Conservation (phyloP, 805 yeast species). For the Maudiozyma barnettii region DNA sequence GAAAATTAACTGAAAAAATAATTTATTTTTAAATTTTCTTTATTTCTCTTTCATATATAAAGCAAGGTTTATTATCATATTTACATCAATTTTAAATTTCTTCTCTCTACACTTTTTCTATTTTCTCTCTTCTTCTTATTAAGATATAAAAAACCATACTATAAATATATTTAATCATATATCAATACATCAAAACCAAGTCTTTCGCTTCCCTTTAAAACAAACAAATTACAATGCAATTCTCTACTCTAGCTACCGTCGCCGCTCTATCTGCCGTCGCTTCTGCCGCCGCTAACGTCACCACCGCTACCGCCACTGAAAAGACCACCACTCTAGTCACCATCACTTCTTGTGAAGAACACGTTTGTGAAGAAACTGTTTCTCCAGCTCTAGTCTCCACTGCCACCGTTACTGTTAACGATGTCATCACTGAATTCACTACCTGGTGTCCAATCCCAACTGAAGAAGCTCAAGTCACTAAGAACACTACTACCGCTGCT, state of each 20-base stretch:
- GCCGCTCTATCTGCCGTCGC: slow-evolving; percentile 28
- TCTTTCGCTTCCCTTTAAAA: slow-evolving; percentile 20
- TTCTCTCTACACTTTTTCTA: neutral
- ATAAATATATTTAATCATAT: slow-evolving; percentile 1
- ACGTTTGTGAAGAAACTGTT: slow-evolving; percentile 26
- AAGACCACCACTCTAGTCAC: slow-evolving; percentile 30
- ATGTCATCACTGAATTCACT: slow-evolving; percentile 31
- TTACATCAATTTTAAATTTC: neutral
- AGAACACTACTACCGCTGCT: neutral
- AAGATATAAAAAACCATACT: neutral
- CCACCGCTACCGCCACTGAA: slow-evolving; percentile 18
- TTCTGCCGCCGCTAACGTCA: slow-evolving; percentile 11
- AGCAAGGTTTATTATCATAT: neutral
- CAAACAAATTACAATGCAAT: slow-evolving; percentile 27
- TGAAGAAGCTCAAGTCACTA: slow-evolving; percentile 2
- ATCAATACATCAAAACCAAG: slow-evolving; percentile 11
- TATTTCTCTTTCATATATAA: neutral
- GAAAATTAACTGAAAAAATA: neutral
- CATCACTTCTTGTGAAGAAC: slow-evolving; percentile 29
- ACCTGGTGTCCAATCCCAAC: slow-evolving; percentile 29
- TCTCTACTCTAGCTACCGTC: slow-evolving; percentile 31
- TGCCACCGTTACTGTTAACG: slow-evolving; percentile 29
- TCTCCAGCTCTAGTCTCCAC: slow-evolving; percentile 30
- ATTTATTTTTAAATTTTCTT: neutral
- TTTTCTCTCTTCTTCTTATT: neutral